Conservation (phyloP, 306 rosid species). For the Cucurbita moschata region DNA sequence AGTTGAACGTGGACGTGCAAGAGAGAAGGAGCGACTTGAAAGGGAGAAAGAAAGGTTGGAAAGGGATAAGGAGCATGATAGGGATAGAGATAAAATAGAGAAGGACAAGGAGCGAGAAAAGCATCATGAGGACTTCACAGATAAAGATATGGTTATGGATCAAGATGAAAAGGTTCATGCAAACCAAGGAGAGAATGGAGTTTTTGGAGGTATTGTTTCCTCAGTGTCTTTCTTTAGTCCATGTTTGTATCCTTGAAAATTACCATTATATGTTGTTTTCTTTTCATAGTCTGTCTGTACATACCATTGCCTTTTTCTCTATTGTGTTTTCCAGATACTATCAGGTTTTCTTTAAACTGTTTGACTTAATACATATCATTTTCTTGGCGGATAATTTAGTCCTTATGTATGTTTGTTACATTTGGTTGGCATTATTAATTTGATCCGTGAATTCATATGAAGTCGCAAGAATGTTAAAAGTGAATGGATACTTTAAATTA, state of each 20-base stretch:
- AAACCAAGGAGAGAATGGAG: constrained; percentile 26
- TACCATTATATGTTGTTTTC: not conserved
- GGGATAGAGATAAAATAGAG: constrained; percentile 45
- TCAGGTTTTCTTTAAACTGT: not conserved
- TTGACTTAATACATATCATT: not conserved
- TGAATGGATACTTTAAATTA: not conserved
- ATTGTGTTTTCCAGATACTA: not conserved
- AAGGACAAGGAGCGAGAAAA: constrained; percentile 47
- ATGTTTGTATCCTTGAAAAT: not conserved
- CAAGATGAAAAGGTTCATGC: constrained; percentile 26
- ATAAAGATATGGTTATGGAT: constrained; percentile 19
- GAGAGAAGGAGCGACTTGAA: constrained; percentile 20
- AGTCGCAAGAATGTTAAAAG: not conserved
- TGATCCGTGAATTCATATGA: not conserved
- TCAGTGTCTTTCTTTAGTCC: not conserved
- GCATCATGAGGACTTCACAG: constrained; percentile 21
- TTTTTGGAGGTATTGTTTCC: constrained; percentile 15
- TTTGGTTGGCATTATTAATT: not conserved
- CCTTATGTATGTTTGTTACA: not conserved
- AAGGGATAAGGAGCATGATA: constrained; percentile 53
- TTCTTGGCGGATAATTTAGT: not conserved
- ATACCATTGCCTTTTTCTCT: not conserved
- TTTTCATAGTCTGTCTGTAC: not conserved
- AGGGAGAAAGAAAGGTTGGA: constrained; percentile 34
- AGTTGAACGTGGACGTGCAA: constrained; percentile 17